A percentile compares a stretch with the other conserved stretches of the same genome.
Evolutionary conservation across 306 rosid species (phyloP).

Genomic region (Fragaria nilgerrensis): DNA sequence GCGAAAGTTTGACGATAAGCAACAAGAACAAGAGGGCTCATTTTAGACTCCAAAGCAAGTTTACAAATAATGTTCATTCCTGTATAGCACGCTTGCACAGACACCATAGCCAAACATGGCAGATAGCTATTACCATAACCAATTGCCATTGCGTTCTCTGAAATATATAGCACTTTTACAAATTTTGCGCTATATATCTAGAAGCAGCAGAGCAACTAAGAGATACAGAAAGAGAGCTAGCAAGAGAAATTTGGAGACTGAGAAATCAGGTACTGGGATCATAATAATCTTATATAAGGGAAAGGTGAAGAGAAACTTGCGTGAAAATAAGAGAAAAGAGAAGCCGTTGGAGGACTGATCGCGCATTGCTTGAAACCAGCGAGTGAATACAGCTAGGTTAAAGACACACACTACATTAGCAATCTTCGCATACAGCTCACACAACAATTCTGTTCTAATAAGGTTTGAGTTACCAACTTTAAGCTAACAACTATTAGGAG

Average conservation of each 20-base stretch:
- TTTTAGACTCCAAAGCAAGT: slow-evolving; percentile 69
- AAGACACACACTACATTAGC: background rate
- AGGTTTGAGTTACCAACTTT: too few relatives aligned
- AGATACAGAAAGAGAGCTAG: background rate
- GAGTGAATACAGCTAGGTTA: too few relatives aligned
- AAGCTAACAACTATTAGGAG: too few relatives aligned
- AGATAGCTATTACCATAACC: slow-evolving; percentile 10
- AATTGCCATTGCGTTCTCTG: slow-evolving; percentile 23
- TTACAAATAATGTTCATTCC: slow-evolving; percentile 73
- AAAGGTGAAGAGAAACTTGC: slow-evolving; percentile 18
- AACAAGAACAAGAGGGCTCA: slow-evolving; percentile 76
- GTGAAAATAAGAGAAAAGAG: slow-evolving; percentile 19
- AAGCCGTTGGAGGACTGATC: slow-evolving; percentile 10
- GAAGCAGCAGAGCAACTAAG: slow-evolving; percentile 8
- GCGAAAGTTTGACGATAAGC: slow-evolving; percentile 82
- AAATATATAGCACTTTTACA: slow-evolving; percentile 1
- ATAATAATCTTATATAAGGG: background rate
- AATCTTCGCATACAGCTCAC: background rate
- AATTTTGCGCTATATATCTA: background rate
- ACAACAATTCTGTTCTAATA: too few relatives aligned
- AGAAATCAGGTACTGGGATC: background rate
- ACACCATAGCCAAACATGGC: slow-evolving; percentile 57
- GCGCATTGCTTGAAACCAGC: too few relatives aligned
- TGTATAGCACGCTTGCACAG: slow-evolving; percentile 51
- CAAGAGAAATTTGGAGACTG: slow-evolving; percentile 1